Conservation (phyloP, 2,329 filamentous ascomycete species). For the Trichoderma sp. region DNA sequence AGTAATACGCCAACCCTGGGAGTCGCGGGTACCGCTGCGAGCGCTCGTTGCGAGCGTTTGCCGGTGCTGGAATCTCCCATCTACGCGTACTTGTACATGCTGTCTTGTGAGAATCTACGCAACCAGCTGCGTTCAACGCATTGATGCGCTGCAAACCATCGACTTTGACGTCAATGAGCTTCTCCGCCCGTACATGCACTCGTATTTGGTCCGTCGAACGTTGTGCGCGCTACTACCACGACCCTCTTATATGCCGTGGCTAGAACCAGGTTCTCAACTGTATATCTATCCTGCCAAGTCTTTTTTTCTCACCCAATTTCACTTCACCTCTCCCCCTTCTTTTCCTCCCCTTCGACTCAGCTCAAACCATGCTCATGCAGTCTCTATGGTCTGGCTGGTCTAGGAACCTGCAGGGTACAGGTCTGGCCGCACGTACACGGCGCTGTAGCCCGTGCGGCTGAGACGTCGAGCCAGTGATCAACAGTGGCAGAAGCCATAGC, state of each 20-base stretch:
- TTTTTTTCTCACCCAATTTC: neutral
- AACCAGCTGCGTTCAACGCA: too few relatives aligned
- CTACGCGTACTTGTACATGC: neutral
- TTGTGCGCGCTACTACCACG: neutral
- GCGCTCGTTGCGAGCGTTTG: neutral
- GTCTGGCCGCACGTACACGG: neutral
- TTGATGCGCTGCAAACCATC: too few relatives aligned
- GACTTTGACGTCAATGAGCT: conserved; percentile 14
- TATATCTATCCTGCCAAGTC: neutral
- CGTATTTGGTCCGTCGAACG: neutral
- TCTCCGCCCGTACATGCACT: conserved; percentile 7
- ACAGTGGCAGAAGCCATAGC: conserved; percentile 7
- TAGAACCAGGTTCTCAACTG: neutral
- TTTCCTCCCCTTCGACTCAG: neutral
- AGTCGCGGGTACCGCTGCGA: neutral
- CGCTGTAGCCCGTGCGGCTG: conserved; percentile 17
- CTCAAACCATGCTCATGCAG: neutral
- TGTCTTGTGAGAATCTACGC: too few relatives aligned
- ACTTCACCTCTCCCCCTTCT: neutral
- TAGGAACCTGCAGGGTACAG: neutral
- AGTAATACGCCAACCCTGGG: neutral
- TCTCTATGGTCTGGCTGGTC: neutral
- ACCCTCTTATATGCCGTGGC: neutral
- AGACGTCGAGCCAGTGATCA: conserved; percentile 13
- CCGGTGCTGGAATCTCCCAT: neutral